Conservation (phyloP, 2,329 filamentous ascomycete genomes). For the Coniosporium tulheliwenetii region DNA sequence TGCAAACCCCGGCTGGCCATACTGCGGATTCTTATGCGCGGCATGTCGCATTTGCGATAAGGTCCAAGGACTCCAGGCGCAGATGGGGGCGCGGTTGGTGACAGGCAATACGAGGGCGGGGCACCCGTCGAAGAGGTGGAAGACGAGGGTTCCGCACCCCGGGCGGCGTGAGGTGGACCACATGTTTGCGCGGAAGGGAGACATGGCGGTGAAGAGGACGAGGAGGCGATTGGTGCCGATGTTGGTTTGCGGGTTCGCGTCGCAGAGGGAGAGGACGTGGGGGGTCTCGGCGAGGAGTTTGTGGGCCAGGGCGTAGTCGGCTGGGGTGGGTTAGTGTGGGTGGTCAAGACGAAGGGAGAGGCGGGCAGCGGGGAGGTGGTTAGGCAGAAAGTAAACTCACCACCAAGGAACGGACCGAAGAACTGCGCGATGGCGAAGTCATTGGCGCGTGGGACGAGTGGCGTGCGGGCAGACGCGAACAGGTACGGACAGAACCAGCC, state of each 20-base stretch:
- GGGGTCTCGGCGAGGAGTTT: conserved; percentile 17
- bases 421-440: conserved; percentile 21
- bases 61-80: too few relatives aligned
- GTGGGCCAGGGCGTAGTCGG: conserved; percentile 20
- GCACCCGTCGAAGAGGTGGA: conserved; percentile 20
- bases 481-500: conserved; percentile 23
- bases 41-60: too few relatives aligned
- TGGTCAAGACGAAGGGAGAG: not conserved
- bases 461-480: conserved; percentile 17
- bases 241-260: conserved; percentile 12
- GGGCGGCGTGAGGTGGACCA: conserved; percentile 21
- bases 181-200: conserved; percentile 18
- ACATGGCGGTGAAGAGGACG: conserved; percentile 21
- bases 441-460: conserved; percentile 13
- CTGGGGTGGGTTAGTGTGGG: conserved; percentile 3
- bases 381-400: conserved; percentile 7
- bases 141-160: conserved; percentile 18
- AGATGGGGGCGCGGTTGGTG: not conserved
- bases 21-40: too few relatives aligned
- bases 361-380: not conserved
- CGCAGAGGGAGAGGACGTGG: conserved; percentile 16
- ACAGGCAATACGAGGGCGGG: conserved; percentile 21
- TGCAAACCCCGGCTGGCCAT: too few relatives aligned
- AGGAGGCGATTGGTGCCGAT: conserved; percentile 18
- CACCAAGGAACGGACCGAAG: conserved; percentile 19